Evolutionary conservation across 2,329 filamentous ascomycete genomes (phyloP).

Genomic region (Taxawa tesnikishii): DNA sequence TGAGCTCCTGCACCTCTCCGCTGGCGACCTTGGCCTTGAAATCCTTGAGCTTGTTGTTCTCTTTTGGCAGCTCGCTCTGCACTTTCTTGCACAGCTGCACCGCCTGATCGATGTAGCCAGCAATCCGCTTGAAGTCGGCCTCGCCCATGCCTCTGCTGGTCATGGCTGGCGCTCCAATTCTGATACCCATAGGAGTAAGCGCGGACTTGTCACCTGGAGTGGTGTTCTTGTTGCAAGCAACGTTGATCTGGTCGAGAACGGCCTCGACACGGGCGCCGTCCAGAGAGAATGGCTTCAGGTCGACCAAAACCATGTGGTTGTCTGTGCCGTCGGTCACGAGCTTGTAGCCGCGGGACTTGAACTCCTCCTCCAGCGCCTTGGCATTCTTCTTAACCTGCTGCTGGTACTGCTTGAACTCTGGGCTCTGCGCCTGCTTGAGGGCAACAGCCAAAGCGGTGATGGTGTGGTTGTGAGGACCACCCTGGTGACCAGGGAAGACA

Average conservation of each 20-base stretch:
- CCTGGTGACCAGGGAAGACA: constrained; percentile 97
- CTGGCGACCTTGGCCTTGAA: constrained; percentile 86
- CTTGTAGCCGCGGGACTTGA: constrained; percentile 62
- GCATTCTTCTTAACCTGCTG: constrained; percentile 85
- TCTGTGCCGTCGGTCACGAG: constrained; percentile 93
- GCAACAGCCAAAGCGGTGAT: constrained; percentile 94
- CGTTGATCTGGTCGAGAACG: constrained; percentile 67
- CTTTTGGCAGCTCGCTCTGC: constrained; percentile 77
- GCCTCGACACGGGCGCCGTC: constrained; percentile 58
- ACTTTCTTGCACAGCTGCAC: constrained; percentile 86
- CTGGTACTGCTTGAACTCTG: constrained; percentile 92
- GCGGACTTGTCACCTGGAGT: constrained; percentile 96
- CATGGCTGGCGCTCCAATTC: constrained; percentile 96
- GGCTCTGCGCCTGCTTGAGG: constrained; percentile 79
- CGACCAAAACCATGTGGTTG: constrained; percentile 92
- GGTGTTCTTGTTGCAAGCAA: constrained; percentile 99
- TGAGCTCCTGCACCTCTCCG: constrained; percentile 71
- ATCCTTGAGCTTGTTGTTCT: constrained; percentile 99
- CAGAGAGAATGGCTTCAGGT: constrained; percentile 77
- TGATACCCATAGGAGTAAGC: constrained; percentile 84
- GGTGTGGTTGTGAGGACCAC: constrained; percentile 98
- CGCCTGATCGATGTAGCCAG: constrained; percentile 73
- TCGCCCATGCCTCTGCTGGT: constrained; percentile 87
- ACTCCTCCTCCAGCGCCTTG: constrained; percentile 72
- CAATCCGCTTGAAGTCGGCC: constrained; percentile 85